Conservation (phyloP, 192 early-diverging fungal genomes). For the Coemansia sp. region DNA sequence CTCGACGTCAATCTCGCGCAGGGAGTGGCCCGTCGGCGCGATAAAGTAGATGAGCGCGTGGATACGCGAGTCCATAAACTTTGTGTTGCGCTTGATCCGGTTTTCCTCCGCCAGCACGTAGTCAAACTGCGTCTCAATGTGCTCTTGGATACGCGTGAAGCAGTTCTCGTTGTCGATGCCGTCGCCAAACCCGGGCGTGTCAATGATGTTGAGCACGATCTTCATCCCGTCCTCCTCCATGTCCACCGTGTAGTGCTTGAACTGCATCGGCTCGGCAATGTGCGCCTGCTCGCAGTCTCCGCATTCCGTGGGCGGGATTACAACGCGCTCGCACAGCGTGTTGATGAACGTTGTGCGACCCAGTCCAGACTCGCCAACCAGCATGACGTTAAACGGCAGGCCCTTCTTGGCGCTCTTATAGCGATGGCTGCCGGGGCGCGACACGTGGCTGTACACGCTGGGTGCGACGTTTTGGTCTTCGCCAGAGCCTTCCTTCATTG, state of each 20-base stretch:
- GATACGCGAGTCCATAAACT: slow-evolving; percentile 95
- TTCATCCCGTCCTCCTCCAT: slow-evolving; percentile 98
- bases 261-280: slow-evolving; percentile 85
- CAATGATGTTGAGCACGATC: slow-evolving; percentile 95
- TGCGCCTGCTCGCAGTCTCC: slow-evolving; percentile 76
- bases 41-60: slow-evolving; percentile 99
- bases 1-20: slow-evolving; percentile 96
- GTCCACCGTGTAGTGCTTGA: slow-evolving; percentile 89
- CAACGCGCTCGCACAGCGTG: slow-evolving; percentile 88
- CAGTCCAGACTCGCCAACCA: slow-evolving; percentile 90
- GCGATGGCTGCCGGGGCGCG: slow-evolving; percentile 62
- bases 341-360: slow-evolving; percentile 99
- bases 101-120: slow-evolving; percentile 91
- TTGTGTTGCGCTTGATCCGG: slow-evolving; percentile 79
- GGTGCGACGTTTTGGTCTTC: slow-evolving; percentile 60
- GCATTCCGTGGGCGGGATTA: slow-evolving; percentile 68
- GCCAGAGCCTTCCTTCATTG: slow-evolving; percentile 51
- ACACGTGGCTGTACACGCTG: slow-evolving; percentile 55
- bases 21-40: slow-evolving; percentile 93
- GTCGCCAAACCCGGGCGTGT: slow-evolving; percentile 99
- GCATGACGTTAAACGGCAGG: slow-evolving; percentile 97
- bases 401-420: slow-evolving; percentile 97
- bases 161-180: slow-evolving; percentile 93
- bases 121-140: slow-evolving; percentile 95
- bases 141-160: slow-evolving; percentile 91